Conservation (phyloP, 306 rosid species). For the Cicer judaicum region DNA sequence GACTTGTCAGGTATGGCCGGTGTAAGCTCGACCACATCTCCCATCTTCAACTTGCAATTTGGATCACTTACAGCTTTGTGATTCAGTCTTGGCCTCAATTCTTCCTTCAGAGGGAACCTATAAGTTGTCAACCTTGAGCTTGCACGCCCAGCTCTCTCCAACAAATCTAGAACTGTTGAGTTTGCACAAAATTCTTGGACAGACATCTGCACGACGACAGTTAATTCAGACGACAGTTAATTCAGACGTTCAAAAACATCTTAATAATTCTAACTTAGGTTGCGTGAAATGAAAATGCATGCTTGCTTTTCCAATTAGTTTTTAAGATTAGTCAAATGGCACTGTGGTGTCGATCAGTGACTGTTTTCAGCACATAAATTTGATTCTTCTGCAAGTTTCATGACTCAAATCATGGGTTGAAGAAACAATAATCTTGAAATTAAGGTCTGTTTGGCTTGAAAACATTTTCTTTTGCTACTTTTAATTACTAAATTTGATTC, state of each 20-base stretch:
- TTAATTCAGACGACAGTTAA: neutral
- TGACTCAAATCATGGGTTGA: too few relatives aligned
- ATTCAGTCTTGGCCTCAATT: slow-evolving; percentile 90
- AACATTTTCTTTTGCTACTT: too few relatives aligned
- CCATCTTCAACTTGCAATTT: slow-evolving; percentile 83
- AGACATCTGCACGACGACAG: slow-evolving; percentile 79
- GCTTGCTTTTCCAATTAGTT: neutral
- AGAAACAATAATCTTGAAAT: too few relatives aligned
- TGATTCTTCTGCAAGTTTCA: too few relatives aligned
- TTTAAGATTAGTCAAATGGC: neutral
- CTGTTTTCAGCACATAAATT: too few relatives aligned
- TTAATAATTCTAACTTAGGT: neutral
- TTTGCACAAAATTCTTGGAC: slow-evolving; percentile 89
- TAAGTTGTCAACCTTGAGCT: slow-evolving; percentile 71
- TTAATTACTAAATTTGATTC: too few relatives aligned
- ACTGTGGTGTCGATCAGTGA: neutral
- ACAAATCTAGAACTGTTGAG: slow-evolving; percentile 69
- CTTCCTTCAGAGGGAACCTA: slow-evolving; percentile 86
- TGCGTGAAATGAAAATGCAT: slow-evolving; percentile 14
- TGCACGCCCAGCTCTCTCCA: slow-evolving; percentile 75
- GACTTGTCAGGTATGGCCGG: slow-evolving; percentile 80
- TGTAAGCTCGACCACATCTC: slow-evolving; percentile 89
- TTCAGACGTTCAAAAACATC: slow-evolving; percentile 5
- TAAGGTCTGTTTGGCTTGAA: too few relatives aligned
- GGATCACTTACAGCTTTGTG: slow-evolving; percentile 73